phyloP scores from a whole-genome alignment of 1,139 yeast genomes.

The Taiozyma sp. region DNA sequence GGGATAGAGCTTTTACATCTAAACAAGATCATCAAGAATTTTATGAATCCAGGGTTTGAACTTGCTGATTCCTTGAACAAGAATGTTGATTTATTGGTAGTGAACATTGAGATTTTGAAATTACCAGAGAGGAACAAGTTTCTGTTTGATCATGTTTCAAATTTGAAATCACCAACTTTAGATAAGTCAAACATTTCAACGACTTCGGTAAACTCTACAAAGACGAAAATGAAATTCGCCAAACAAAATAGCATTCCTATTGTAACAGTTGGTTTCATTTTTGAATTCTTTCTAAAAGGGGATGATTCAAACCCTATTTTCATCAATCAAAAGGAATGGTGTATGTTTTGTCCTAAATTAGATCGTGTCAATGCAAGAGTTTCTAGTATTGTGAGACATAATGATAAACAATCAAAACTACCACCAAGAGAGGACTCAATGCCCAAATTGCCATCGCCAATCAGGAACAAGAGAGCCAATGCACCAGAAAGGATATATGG shows the following conservation, averaged over 20 bases:
- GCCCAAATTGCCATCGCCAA: slow-evolving; percentile 32
- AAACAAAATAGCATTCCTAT: slow-evolving; percentile 53
- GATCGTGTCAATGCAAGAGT: slow-evolving; percentile 10
- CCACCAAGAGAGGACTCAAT: slow-evolving; percentile 6
- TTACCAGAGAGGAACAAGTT: slow-evolving; percentile 17
- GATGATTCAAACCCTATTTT: slow-evolving; percentile 17
- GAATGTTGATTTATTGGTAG: slow-evolving; percentile 57
- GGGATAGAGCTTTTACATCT: slow-evolving; percentile 81
- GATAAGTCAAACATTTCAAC: slow-evolving; percentile 7
- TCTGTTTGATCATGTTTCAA: slow-evolving; percentile 11
- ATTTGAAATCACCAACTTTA: slow-evolving; percentile 11
- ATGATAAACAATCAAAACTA: neutral
- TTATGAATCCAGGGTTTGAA: slow-evolving; percentile 37
- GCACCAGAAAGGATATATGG: slow-evolving; percentile 30
- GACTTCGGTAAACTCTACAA: slow-evolving; percentile 32
- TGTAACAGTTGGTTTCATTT: slow-evolving; percentile 47
- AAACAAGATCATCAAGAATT: slow-evolving; percentile 51
- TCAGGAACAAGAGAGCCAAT: slow-evolving; percentile 25
- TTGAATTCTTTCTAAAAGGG: slow-evolving; percentile 33
- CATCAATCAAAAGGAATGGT: slow-evolving; percentile 41
- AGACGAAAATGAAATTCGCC: slow-evolving; percentile 51
- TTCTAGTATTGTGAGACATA: slow-evolving; percentile 1
- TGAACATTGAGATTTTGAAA: slow-evolving; percentile 42
- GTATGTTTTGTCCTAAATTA: slow-evolving; percentile 43
- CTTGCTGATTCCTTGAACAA: slow-evolving; percentile 48